These are phyloP conservation scores for Trichoderma polysporum DNA, from an alignment of 2,329 filamentous ascomycete species.

Conservation along the genomic window DNA sequence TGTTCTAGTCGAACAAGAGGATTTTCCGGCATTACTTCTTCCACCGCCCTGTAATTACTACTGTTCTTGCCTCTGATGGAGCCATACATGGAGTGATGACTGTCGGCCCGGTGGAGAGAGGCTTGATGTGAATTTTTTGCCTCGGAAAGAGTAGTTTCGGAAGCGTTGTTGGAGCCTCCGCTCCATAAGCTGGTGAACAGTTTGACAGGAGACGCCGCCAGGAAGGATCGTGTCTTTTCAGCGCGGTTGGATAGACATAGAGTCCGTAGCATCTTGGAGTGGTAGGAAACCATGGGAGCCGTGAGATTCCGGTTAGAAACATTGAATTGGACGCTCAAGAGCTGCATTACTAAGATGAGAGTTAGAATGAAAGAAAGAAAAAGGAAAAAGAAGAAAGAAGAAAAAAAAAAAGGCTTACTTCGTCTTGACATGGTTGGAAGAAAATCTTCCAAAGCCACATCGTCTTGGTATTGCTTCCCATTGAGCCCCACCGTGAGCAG, in stretches of 20 bases:
- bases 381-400: neutral
- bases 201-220: constrained; percentile 86
- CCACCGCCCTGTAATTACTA: constrained; percentile 32
- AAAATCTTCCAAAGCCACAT: constrained; percentile 70
- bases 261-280: constrained; percentile 73
- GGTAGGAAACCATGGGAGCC: constrained; percentile 70
- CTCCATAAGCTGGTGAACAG: constrained; percentile 80
- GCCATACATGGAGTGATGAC: constrained; percentile 55
- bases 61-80: constrained; percentile 50
- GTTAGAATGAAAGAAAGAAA: constrained; percentile 35
- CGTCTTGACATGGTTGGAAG: constrained; percentile 71
- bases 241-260: constrained; percentile 63
- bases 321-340: constrained; percentile 69
- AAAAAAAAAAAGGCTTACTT: constrained; percentile 50
- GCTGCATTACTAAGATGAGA: constrained; percentile 61
- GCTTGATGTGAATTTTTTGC: constrained; percentile 44
- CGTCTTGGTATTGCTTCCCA: constrained; percentile 71
- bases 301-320: constrained; percentile 64
- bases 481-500: constrained; percentile 62
- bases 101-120: constrained; percentile 45
- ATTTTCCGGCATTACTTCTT: constrained; percentile 60
- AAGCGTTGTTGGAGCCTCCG: constrained; percentile 49
- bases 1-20: constrained; percentile 76
- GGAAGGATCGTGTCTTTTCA: constrained; percentile 66
- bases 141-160: constrained; percentile 29